Evolutionary conservation across 1,284 basidiomycete species (phyloP), one percentile per base, ranked within the genome.

Genomic region (Leccinum glutinopallens): DNA sequence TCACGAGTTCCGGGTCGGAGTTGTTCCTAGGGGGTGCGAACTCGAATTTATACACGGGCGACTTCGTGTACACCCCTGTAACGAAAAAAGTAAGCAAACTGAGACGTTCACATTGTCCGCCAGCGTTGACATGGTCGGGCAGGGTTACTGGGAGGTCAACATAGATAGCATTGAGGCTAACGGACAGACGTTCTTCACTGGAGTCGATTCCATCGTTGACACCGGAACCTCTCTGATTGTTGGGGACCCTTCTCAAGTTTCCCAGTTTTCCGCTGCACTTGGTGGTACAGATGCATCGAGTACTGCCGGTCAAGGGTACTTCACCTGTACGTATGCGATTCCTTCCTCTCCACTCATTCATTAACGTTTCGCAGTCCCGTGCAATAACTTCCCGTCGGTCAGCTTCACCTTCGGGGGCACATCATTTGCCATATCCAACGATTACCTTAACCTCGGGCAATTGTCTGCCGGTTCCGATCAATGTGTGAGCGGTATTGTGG

Each of bases 141-240:
- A 73, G 70, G 75, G 69, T 15, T 78, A 68, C 63, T 78, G 76
- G 76, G 54, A 76, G 61, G 67, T 75, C 29, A 54, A 59, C 8
- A 64, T 77, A 54, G 73, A 73, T 25, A 54, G 54, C 43, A 35
- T 74, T 0, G 5, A 51, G 29, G 62, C 68, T 15, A 62, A 68
- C 13, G 68, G 66, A 8, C 51, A 63, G 46, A 39, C 66, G 0
- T 29, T 70, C 8, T 15, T 70, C 58, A 66, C 19, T 13, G 13
- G 39, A 5, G 7, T 70, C 15, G 62, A 66, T 10, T 76, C 75
- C 32, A 74, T 80, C 71, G 77, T 81, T 63, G 80, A 82, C 69
- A 78, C 76, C 8, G 79, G 81, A 61, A 80, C 81, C 32, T 80
- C 85, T 57, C 73, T 85, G 68, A 78, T 86, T 71, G 76, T 83